Base-by-base conservation (phyloP, 495 filamentous ascomycete genomes). In the Annulohypoxylon moriforme region DNA sequence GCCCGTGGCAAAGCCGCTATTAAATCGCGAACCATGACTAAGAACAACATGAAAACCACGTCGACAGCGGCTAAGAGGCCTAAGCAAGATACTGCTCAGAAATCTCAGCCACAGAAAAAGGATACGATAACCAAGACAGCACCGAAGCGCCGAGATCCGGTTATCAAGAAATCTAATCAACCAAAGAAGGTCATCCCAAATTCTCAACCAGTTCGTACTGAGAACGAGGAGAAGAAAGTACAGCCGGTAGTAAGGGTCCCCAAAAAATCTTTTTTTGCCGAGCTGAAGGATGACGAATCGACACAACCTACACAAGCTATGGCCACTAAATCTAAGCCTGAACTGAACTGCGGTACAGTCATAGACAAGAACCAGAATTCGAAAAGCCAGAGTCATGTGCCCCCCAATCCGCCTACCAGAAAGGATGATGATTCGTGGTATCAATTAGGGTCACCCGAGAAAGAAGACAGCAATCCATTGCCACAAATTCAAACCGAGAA, bases 251-350 rank as follows among this genome's bases (percentile, higher is more conserved):
- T 22, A 14, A 69, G 71, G 14, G 10, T 66, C 11, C 61, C 71
- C 0, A 73, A 73, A 40, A 69, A 66, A 29, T 60, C 71, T 1
- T 69, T 69, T 52, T 73, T 63, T 22, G 44, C 36, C 29, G 42
- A 53, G 22, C n/a, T 27, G 33, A 24, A 62, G 14, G 31, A 50
- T 22, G 44, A 11, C 16, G 27, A 25, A 18, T 62, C 50, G 3
- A 7, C 49, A 58, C 56, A 62, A 22, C 14, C n/a, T 4, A 50
- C 16, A 6, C 53, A 57, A 14, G 14, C 25, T 3, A 10, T 8
- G 1, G 46, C 24, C 4, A 36, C 31, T 0, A 38, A 42, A 36
- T 6, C 24, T 3, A 40, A 53, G 31, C n/a, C 47, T 24, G 57
- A 34, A n/a, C 22, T 4, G 1, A 18, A 13, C 1, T 11, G 34